Evolutionary conservation across 2,329 filamentous ascomycete genomes (phyloP), one percentile per base, ranked within the genome.

Genomic region (Alternaria arborescens): DNA sequence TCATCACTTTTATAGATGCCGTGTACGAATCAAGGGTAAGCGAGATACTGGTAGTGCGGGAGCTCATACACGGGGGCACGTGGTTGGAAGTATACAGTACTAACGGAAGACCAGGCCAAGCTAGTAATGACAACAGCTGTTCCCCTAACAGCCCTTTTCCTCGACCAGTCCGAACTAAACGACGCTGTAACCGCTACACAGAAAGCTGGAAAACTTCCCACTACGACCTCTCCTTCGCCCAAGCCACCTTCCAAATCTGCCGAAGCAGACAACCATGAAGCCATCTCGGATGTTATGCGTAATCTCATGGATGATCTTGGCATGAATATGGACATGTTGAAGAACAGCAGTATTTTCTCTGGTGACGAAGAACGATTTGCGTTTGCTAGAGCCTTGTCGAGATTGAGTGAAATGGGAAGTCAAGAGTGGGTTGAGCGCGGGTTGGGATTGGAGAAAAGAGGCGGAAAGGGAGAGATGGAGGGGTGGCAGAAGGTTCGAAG

Each of bases 1-100:
- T 99, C 79, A 99, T 99, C 77, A 99, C 94, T 0, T 97, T 99
- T 71, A 92, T 99, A 67, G 95, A 99, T 77, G 94, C 95, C 6
- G 90, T 97, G 5, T 99, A 99, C 75, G 95, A 99, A 79, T 84
- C 81, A 65, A 79, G 84, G 69, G 85, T 87, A 76, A 60, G 82
- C 73, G 40, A 18, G 14, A 50, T 18, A 10, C 8, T 12, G 18
- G 32, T 16, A 50, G 46, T 12, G 32, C 30, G 32, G n/a, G 12
- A 36, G 18, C 30, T 12, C 10, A n/a, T 50, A n/a, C 8, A 16
- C 12, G 8, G n/a, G 16, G 32, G 46, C 32, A 5, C 28, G 28
- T 50, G 46, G 22, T 38, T 36, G 11, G 46, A 14, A 24, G 46
- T 50, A 26, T 24, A 50, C 14, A 11, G 38, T 26, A 22, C 46